Base-by-base conservation (phyloP, 805 yeast species). In the Metschnikowia hibisci region DNA sequence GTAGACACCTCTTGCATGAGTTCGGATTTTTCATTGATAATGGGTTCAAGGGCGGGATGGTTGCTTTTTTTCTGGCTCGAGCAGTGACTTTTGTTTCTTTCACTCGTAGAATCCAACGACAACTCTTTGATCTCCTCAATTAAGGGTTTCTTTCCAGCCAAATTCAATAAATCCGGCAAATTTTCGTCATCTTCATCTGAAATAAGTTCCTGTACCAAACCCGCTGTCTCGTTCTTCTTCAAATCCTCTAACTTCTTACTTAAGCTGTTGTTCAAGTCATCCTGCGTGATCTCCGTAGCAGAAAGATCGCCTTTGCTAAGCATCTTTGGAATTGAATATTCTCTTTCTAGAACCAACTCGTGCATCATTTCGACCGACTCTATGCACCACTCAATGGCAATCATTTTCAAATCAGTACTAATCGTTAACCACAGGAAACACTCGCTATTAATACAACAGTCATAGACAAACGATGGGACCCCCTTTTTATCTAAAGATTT, bases 351-450 rank as follows among this genome's bases (percentile, higher is more conserved):
- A 4, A 66, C 61, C 2, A 80, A 40, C 22, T 54, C 61, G 47
- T 62, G 58, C 38, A 71, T 66, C 45, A 81, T 64, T 58, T 87
- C 96, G 3, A 86, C 79, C 9, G 89, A 76, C 56, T 87, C 95
- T 32, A 88, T 60, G 54, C 95, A 83, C 84, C 96, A 87, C 57
- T 87, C 96, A 6, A 84, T 76, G 38, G 87, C 58, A 11, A 88
- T 82, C 36, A 79, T 71, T 46, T 80, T 70, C 43, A 88, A 69
- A 39, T 84, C 84, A 1, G 64, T 51, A 49, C 82, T 83, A 32
- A 73, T 53, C 33, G 76, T 69, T 26, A 82, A 73, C 83, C 90
- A 82, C 33, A 67, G 64, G 65, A 82, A 73, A 38, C 89, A 79
- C 28, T 64, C 64, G 7, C 78, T 71, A 57, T 87, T 81, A 45